Conservation (phyloP, 495 filamentous ascomycete genomes). For the Aspergillus indologenus region DNA sequence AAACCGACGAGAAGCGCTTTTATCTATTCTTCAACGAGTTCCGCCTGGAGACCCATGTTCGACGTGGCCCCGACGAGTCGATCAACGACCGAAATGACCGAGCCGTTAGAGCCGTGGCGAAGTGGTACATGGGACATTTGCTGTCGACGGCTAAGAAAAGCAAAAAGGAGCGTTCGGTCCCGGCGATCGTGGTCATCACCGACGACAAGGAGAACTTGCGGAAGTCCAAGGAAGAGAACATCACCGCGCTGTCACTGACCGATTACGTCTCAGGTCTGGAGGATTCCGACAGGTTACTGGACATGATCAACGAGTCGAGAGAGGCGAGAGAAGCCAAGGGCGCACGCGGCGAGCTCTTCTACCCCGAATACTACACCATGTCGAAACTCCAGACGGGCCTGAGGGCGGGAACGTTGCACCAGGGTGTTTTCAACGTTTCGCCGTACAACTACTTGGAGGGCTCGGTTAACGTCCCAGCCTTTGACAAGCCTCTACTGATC, state of each 20-base stretch:
- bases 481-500: conserved; percentile 82
- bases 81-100: conserved; percentile 97
- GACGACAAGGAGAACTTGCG: conserved; percentile 84
- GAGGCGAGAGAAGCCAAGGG: conserved; percentile 63
- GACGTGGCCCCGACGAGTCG: conserved; percentile 69
- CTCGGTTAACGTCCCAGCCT: conserved; percentile 81
- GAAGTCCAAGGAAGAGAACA: conserved; percentile 74
- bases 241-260: conserved; percentile 62
- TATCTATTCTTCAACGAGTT: conserved; percentile 99
- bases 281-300: conserved; percentile 79
- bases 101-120: conserved; percentile 79
- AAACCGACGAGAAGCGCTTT: conserved; percentile 92
- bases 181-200: conserved; percentile 86
- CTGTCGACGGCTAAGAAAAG: conserved; percentile 48
- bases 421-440: conserved; percentile 93
- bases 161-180: conserved; percentile 57
- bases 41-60: conserved; percentile 82
- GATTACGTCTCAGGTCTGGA: conserved; percentile 83
- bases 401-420: conserved; percentile 80
- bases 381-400: conserved; percentile 96
- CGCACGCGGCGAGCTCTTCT: conserved; percentile 66
- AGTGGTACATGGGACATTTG: conserved; percentile 87
- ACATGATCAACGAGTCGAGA: conserved; percentile 82
- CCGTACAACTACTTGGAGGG: conserved; percentile 97
- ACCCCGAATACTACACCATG: conserved; percentile 77